Percentiles rank a stretch among this genome's conserved stretches.
Evolutionary conservation across 768 basidiomycete genomes (phyloP).

Genomic region (Mycena sanguinolenta): DNA sequence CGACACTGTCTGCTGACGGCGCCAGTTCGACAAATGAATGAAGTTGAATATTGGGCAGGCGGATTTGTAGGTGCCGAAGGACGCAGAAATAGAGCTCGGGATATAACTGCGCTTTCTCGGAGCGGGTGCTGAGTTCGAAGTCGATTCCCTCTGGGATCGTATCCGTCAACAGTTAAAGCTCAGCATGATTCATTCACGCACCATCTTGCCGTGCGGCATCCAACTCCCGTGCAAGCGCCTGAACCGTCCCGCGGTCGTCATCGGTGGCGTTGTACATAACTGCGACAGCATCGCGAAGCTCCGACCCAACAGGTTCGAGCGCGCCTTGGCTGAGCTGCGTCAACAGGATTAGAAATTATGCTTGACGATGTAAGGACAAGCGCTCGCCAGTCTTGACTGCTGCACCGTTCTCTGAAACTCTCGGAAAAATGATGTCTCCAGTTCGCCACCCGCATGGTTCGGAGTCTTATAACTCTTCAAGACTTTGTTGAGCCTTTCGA

Average conservation of each 20-base stretch:
- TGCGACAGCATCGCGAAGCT: slow-evolving; percentile 25
- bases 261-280: slow-evolving; percentile 39
- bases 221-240: slow-evolving; percentile 33
- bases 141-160: not conserved
- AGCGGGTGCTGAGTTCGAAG: slow-evolving; percentile 12
- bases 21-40: slow-evolving; percentile 1
- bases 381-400: slow-evolving; percentile 32
- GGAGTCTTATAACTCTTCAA: too few species aligned
- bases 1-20: slow-evolving; percentile 6
- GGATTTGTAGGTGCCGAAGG: slow-evolving; percentile 12
- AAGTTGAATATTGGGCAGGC: not conserved
- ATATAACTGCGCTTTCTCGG: too few species aligned
- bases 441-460: slow-evolving; percentile 48
- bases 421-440: slow-evolving; percentile 44
- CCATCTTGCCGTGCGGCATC: slow-evolving; percentile 39
- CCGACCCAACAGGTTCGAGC: not conserved
- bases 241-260: too few species aligned
- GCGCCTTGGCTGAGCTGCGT: slow-evolving; percentile 16
- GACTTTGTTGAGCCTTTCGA: slow-evolving; percentile 53
- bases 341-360: not conserved
- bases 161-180: not conserved
- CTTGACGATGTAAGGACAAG: not conserved
- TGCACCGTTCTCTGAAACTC: slow-evolving; percentile 42
- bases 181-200: too few species aligned
- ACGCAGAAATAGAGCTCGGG: slow-evolving; percentile 1